Evolutionary conservation across 108 stramenopile genomes (phyloP), one percentile per base, ranked within the genome.

Genomic region (Mediolabrus comicus): DNA sequence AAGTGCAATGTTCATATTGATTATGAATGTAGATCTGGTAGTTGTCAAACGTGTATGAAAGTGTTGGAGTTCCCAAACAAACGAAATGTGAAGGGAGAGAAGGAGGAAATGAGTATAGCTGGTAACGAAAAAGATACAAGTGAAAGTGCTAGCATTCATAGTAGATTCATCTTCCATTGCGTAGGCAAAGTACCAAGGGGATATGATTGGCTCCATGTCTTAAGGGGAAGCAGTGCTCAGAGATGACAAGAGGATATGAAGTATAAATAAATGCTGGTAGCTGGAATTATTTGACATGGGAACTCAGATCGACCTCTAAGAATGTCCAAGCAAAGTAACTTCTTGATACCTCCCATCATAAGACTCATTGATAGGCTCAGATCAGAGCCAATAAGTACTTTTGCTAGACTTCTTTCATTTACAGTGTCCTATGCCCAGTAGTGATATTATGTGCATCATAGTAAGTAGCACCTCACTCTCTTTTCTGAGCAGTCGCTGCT

Each of bases 11-110:
- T 67, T 24, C 34, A 67, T 43, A 53, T 75, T 19, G 24, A 54
- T 16, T 75, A 75, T 62, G 51, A 75, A 54, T 75, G 74, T 33
- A 43, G 74, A 26, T 60, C 64, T 30, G 74, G 74, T 3, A 53
- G 43, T 56, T 75, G 74, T 62, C 59, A 59, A 29, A 75, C 74
- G 11, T 75, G 74, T 41, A 30, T 34, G 43, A 31, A 39, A 35
- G 25, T 59, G 39, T 53, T 75, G 65, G 49, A 61, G 27, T 75
- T 67, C 61, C 74, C 74, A 24, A 66, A 75, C 31, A 74, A 66
- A 59, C 11, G 59, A 63, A 28, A n/a, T n/a, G n/a, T n/a, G 58
- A 59, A 2, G 30, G 16, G 4, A 28, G 19, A 59, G 2, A 59
- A 59, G 35, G 27, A 52, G 31, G 24, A 55, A 49, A 28, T 1